phyloP scores from a whole-genome alignment of 2,329 filamentous ascomycete species.

The Coniella lustricola region DNA sequence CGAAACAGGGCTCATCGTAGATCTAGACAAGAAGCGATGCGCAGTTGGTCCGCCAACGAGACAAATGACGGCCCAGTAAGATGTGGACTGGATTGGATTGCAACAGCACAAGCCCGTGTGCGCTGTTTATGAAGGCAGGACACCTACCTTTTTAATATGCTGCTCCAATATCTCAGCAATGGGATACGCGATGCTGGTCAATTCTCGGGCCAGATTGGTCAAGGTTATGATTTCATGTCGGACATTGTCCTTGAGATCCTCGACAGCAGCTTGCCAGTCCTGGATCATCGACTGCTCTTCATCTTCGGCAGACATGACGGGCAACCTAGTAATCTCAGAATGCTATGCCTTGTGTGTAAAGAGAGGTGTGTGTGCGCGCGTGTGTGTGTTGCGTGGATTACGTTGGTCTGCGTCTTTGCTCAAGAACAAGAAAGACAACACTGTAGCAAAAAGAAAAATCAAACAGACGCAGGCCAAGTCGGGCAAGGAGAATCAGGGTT shows the following conservation, averaged over 20 bases:
- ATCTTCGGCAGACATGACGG: constrained; percentile 42
- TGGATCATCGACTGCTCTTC: constrained; percentile 78
- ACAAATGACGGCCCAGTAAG: not conserved
- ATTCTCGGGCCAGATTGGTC: constrained; percentile 95
- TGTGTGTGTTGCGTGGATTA: too few species aligned
- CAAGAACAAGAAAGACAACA: not conserved
- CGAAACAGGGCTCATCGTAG: not conserved
- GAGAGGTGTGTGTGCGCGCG: too few species aligned
- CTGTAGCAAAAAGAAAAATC: not conserved
- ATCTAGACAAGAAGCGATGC: too few species aligned
- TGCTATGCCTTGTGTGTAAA: constrained; percentile 2
- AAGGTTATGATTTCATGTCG: constrained; percentile 95
- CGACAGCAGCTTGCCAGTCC: constrained; percentile 88
- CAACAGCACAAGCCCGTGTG: not conserved
- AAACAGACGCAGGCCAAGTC: not conserved
- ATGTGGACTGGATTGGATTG: not conserved
- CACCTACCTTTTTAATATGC: constrained; percentile 88
- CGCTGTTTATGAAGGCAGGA: not conserved
- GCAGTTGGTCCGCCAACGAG: not conserved
- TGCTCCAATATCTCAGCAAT: constrained; percentile 87
- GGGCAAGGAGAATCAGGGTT: not conserved
- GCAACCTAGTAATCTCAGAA: constrained; percentile 4
- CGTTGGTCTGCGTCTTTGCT: not conserved
- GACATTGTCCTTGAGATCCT: constrained; percentile 85
- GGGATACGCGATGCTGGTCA: constrained; percentile 88